phyloP scores from a whole-genome alignment of 2,329 filamentous ascomycete species.

The Botrytis medusae region DNA sequence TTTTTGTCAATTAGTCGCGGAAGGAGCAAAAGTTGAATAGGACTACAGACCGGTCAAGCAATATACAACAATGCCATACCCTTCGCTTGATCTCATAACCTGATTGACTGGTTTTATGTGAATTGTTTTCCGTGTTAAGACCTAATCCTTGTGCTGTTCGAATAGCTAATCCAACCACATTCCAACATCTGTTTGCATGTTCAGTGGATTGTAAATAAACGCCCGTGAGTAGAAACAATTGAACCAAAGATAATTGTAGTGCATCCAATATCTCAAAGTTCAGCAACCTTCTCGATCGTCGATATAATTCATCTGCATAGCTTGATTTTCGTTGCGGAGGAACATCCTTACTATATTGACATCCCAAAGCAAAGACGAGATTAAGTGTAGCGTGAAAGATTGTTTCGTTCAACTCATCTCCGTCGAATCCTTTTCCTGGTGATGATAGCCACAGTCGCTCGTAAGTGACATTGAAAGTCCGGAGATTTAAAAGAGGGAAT shows the following conservation, averaged over 20 bases:
- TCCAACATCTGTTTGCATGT: slow-evolving; percentile 40
- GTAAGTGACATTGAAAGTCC: slow-evolving; percentile 25
- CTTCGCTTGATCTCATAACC: slow-evolving; percentile 38
- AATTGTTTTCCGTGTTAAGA: slow-evolving; percentile 29
- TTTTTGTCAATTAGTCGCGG: slow-evolving; percentile 25
- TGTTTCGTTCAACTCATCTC: slow-evolving; percentile 20
- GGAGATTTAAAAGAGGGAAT: slow-evolving; percentile 30
- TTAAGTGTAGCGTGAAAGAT: slow-evolving; percentile 36
- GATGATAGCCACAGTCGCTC: slow-evolving; percentile 25
- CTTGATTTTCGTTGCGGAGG: slow-evolving; percentile 16
- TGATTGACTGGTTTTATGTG: slow-evolving; percentile 28
- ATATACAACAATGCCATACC: slow-evolving; percentile 39
- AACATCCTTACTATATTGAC: slow-evolving; percentile 31
- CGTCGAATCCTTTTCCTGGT: slow-evolving; percentile 1
- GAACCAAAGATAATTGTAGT: slow-evolving; percentile 35
- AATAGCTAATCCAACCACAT: slow-evolving; percentile 37
- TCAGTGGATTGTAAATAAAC: slow-evolving; percentile 38
- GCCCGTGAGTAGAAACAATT: slow-evolving; percentile 37
- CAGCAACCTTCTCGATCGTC: slow-evolving; percentile 34
- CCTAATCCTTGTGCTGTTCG: slow-evolving; percentile 38
- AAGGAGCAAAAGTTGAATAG: neutral
- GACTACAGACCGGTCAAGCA: slow-evolving; percentile 34
- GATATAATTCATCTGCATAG: slow-evolving; percentile 36
- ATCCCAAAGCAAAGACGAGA: slow-evolving; percentile 39
- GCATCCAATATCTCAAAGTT: slow-evolving; percentile 37